phyloP scores from a whole-genome alignment of 2,329 filamentous ascomycete genomes.

The Madurella mycetomatis region DNA sequence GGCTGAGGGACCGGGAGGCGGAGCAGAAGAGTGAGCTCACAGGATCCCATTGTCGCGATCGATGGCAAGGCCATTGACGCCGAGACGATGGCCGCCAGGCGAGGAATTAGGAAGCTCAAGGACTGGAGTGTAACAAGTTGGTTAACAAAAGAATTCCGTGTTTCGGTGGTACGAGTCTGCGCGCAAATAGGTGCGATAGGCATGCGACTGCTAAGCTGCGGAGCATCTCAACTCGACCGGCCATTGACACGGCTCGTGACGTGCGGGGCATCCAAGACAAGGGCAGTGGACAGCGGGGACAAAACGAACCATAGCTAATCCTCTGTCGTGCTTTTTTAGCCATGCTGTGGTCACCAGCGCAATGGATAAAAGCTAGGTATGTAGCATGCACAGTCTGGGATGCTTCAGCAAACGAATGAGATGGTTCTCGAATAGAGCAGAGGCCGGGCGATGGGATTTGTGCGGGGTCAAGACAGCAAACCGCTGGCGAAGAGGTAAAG shows the following conservation, averaged over 20 bases:
- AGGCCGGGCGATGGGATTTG: neutral
- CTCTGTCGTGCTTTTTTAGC: conserved; percentile 62
- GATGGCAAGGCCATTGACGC: conserved; percentile 90
- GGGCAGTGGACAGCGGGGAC: neutral
- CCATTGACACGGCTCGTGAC: neutral
- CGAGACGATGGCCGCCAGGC: conserved; percentile 79
- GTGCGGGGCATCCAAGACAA: neutral
- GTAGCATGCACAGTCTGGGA: neutral
- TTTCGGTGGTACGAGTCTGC: neutral
- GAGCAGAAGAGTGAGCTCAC: conserved; percentile 51
- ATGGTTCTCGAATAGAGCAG: neutral
- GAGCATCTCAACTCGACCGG: neutral
- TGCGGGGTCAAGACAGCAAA: neutral
- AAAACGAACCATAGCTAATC: conserved; percentile 59
- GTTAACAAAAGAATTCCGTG: conserved; percentile 16
- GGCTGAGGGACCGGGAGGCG: too few species aligned
- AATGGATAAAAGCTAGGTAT: neutral
- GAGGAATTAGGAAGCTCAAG: conserved; percentile 56
- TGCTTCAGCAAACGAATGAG: conserved; percentile 12
- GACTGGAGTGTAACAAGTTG: conserved; percentile 37
- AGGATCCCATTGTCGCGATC: conserved; percentile 79
- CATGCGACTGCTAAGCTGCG: neutral
- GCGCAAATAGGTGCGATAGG: neutral
- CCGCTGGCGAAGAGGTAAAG: too few species aligned
- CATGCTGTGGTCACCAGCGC: conserved; percentile 40